Percentiles rank a stretch among this genome's conserved stretches.
Evolutionary conservation across 2,329 filamentous ascomycete species (phyloP).

Genomic region (Diatrype stigma): DNA sequence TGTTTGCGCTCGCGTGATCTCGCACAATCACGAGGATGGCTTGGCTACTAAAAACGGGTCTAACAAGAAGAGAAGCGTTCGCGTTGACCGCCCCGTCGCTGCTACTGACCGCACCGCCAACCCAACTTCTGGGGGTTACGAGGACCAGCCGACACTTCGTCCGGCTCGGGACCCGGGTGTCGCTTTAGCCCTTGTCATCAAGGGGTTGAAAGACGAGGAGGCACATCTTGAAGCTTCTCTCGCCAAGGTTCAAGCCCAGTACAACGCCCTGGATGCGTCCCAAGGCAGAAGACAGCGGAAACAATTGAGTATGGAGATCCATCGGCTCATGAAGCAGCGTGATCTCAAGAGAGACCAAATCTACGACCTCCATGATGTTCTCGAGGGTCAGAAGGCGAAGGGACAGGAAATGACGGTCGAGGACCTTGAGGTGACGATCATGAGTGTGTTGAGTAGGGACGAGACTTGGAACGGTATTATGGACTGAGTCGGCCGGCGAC

Average conservation of each 20-base stretch:
- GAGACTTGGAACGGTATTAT: constrained; percentile 26
- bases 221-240: constrained; percentile 70
- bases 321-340: constrained; percentile 56
- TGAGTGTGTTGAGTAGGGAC: constrained; percentile 40
- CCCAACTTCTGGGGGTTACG: constrained; percentile 31
- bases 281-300: constrained; percentile 62
- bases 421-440: constrained; percentile 61
- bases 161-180: constrained; percentile 65
- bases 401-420: constrained; percentile 60
- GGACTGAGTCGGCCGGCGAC: constrained; percentile 15
- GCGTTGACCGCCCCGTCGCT: constrained; percentile 60
- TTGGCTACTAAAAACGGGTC: constrained; percentile 25
- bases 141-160: constrained; percentile 57
- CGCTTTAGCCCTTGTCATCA: constrained; percentile 79
- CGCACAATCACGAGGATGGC: constrained; percentile 29
- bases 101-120: constrained; percentile 58
- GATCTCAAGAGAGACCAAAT: constrained; percentile 75
- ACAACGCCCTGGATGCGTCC: constrained; percentile 63
- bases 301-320: constrained; percentile 56
- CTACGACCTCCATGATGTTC: constrained; percentile 77
- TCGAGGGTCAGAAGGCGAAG: constrained; percentile 70
- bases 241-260: constrained; percentile 55
- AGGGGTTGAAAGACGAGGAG: constrained; percentile 75
- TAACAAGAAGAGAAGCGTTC: constrained; percentile 56
- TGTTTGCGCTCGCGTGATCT: constrained; percentile 51